Conservation (phyloP, 2,329 filamentous ascomycete genomes). For the Cercospora sojina region DNA sequence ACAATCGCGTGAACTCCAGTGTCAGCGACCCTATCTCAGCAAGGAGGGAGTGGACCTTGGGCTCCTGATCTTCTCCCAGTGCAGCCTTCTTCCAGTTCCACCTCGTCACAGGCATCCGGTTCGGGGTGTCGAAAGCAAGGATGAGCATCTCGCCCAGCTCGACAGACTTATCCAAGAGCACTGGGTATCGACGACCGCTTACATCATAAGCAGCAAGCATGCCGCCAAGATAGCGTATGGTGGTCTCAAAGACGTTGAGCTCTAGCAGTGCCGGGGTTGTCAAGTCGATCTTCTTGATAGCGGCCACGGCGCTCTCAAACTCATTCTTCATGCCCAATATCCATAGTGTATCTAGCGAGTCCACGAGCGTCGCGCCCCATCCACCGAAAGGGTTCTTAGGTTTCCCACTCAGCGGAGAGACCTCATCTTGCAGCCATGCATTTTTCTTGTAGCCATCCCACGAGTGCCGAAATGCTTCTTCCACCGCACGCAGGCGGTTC, state of each 20-base stretch:
- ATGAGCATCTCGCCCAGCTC: conserved; percentile 66
- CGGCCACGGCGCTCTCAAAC: conserved; percentile 62
- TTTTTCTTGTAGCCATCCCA: conserved; percentile 79
- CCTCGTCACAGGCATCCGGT: conserved; percentile 62
- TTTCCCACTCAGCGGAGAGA: conserved; percentile 56
- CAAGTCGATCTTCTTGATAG: conserved; percentile 62
- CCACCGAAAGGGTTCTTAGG: conserved; percentile 78
- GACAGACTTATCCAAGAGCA: conserved; percentile 60
- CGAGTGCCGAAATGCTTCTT: conserved; percentile 70
- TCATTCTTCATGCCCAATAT: conserved; percentile 67
- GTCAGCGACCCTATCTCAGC: conserved; percentile 60
- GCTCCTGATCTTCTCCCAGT: conserved; percentile 33
- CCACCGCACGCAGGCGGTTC: conserved; percentile 64
- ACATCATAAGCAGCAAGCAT: conserved; percentile 68
- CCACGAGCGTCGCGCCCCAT: conserved; percentile 86
- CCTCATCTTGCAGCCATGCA: conserved; percentile 84
- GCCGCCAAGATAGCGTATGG: conserved; percentile 70
- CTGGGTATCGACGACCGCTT: conserved; percentile 48
- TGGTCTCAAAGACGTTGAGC: conserved; percentile 70
- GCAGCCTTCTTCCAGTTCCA: conserved; percentile 55
- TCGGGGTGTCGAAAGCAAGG: conserved; percentile 66
- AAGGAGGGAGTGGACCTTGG: conserved; percentile 41
- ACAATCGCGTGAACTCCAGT: conserved; percentile 63
- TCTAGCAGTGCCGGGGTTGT: conserved; percentile 50
- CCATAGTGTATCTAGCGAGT: conserved; percentile 72